Base-by-base conservation (phyloP, 257 asterid species). In the Fraxinus cuspidata region DNA sequence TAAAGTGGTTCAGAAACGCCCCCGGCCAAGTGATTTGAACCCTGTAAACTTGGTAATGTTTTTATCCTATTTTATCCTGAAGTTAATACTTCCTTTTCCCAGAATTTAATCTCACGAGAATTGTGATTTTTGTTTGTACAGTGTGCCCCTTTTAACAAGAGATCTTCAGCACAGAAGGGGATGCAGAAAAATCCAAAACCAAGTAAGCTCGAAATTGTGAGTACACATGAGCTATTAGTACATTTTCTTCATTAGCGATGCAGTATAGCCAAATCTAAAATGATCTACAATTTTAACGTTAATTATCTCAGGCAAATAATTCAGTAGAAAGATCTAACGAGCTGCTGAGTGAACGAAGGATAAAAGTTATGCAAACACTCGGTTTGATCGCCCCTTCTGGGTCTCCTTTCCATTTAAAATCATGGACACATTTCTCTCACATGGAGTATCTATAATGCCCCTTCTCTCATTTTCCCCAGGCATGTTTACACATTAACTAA, bases 371-470 rank as follows among this genome's bases (percentile, higher is more conserved):
- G 69, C 69, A 63, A 27, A 63, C 69, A 27, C 69, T 63, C 28
- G 69, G 69, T 25, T 63, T 63, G 69, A 27, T 12, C 6, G 69
- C 69, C 3, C 69, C 69, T 63, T 25, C 69, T 63, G 69, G 69
- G 5, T 63, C 69, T 63, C 69, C 69, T 11, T 63, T 27, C 32
- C 35, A 25, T 58, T 58, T 21, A 58, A 58, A 58, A 23, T 58
- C 66, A 15, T 58, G 66, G 66, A 8, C 66, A 58, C 31, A 58
- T 63, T 63, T 63, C 69, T 63, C 69, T 63, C 19, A 27, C 35
- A 63, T 63, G 69, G 69, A 63, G 69, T 63, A 12, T 27, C 69
- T 63, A 23, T 63, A 34, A 63, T 63, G 34, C 5, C 16, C 16
- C 5, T 60, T 60, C 67, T n/a, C 25, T 23, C 67, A 60, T 21